Conservation (phyloP, 208 protist genomes). For the Leishmania major region DNA sequence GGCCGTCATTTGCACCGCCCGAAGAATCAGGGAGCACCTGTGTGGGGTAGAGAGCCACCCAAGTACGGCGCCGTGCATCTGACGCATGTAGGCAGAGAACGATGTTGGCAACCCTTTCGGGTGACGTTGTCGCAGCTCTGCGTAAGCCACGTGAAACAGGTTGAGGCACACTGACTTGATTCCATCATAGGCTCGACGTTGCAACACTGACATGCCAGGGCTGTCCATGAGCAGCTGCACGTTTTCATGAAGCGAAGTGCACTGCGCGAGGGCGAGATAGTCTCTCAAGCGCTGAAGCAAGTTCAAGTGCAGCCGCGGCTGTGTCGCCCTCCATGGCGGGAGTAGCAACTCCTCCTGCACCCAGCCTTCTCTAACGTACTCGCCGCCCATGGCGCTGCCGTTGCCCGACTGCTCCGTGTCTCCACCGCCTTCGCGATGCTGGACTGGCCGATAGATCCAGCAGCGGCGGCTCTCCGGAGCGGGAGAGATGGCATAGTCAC, state of each 20-base stretch:
- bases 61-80: slow-evolving; percentile 46
- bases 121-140: slow-evolving; percentile 73
- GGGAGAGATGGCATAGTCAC: slow-evolving; percentile 30
- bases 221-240: slow-evolving; percentile 58
- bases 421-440: slow-evolving; percentile 25
- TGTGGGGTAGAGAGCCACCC: slow-evolving; percentile 71
- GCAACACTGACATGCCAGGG: slow-evolving; percentile 71
- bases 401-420: slow-evolving; percentile 12
- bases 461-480: slow-evolving; percentile 26
- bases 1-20: background rate
- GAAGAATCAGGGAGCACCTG: slow-evolving; percentile 37
- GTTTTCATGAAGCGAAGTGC: slow-evolving; percentile 45
- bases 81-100: slow-evolving; percentile 61
- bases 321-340: slow-evolving; percentile 40
- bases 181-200: slow-evolving; percentile 74
- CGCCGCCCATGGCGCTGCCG: background rate
- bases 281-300: slow-evolving; percentile 63
- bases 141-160: slow-evolving; percentile 74
- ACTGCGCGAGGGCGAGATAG: slow-evolving; percentile 52
- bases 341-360: slow-evolving; percentile 58
- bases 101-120: slow-evolving; percentile 12
- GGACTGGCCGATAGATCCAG: slow-evolving; percentile 34
- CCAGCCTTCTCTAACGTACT: slow-evolving; percentile 48
- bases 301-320: slow-evolving; percentile 64
- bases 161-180: slow-evolving; percentile 71